A percentile compares a stretch with the other conserved stretches of the same genome.
Conservation (phyloP, 2,329 filamentous ascomycete genomes). For the Colletotrichum paranaense region DNA sequence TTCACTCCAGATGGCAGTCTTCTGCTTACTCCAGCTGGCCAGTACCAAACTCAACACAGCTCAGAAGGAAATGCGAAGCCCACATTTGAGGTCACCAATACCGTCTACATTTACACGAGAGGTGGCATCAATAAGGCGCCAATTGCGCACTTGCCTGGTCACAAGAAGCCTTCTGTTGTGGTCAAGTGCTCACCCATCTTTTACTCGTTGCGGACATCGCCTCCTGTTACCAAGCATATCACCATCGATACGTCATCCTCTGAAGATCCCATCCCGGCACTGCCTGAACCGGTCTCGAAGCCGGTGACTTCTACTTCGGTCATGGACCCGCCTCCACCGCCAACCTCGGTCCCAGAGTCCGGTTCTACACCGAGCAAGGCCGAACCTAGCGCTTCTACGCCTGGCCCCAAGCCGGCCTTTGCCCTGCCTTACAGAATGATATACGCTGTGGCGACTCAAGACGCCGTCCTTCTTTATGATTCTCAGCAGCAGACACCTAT, state of each 20-base stretch:
- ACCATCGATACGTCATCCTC: slow-evolving; percentile 93
- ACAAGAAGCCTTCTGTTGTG: slow-evolving; percentile 97
- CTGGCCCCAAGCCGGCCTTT: slow-evolving; percentile 79
- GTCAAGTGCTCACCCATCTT: slow-evolving; percentile 93
- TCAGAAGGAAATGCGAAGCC: slow-evolving; percentile 75
- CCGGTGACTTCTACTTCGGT: slow-evolving; percentile 68
- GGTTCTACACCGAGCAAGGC: slow-evolving; percentile 47
- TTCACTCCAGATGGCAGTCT: slow-evolving; percentile 97
- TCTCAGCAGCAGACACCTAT: slow-evolving; percentile 96
- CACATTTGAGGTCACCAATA: slow-evolving; percentile 91
- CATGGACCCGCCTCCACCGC: slow-evolving; percentile 86
- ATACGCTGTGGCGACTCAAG: slow-evolving; percentile 96
- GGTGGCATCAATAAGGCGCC: slow-evolving; percentile 97
- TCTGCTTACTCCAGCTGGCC: slow-evolving; percentile 92
- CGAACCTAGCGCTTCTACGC: slow-evolving; percentile 61
- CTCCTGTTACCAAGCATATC: slow-evolving; percentile 83
- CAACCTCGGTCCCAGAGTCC: slow-evolving; percentile 57
- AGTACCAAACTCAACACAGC: slow-evolving; percentile 86
- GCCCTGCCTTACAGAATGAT: slow-evolving; percentile 91
- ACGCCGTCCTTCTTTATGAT: slow-evolving; percentile 94
- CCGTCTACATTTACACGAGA: slow-evolving; percentile 97
- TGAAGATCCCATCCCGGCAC: slow-evolving; percentile 83
- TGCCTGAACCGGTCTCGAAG: slow-evolving; percentile 84
- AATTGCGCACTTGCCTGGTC: slow-evolving; percentile 92
- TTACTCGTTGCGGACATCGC: slow-evolving; percentile 80